Conservation (phyloP, 2,329 filamentous ascomycete genomes). For the Cryphonectria carpinicola region DNA sequence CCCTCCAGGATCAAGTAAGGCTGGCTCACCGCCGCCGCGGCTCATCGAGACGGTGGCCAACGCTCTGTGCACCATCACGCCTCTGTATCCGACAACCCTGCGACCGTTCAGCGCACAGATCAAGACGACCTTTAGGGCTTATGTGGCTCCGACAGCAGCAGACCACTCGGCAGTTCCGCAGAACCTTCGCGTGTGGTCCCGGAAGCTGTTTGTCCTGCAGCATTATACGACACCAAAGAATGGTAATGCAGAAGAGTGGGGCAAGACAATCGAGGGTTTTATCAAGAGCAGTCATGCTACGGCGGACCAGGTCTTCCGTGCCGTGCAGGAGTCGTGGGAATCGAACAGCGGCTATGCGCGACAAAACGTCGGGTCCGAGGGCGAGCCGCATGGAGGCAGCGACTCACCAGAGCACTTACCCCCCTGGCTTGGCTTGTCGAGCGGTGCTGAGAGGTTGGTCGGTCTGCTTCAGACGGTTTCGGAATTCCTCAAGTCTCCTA, state of each 20-base stretch:
- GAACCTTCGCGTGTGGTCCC: slow-evolving; percentile 60
- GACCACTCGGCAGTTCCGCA: slow-evolving; percentile 53
- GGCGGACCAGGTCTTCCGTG: slow-evolving; percentile 77
- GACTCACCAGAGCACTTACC: slow-evolving; percentile 58
- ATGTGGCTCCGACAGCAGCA: slow-evolving; percentile 67
- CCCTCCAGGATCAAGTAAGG: slow-evolving; percentile 44
- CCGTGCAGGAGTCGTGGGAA: slow-evolving; percentile 81
- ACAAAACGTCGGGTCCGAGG: slow-evolving; percentile 49
- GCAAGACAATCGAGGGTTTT: slow-evolving; percentile 63
- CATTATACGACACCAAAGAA: slow-evolving; percentile 83
- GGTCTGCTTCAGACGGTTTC: slow-evolving; percentile 68
- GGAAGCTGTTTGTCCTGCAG: slow-evolving; percentile 69
- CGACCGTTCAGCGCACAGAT: slow-evolving; percentile 75
- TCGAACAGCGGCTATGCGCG: slow-evolving; percentile 58
- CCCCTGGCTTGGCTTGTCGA: slow-evolving; percentile 73
- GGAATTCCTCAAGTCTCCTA: slow-evolving; percentile 65
- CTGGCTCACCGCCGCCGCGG: slow-evolving; percentile 46
- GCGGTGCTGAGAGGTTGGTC: slow-evolving; percentile 71
- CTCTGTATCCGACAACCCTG: slow-evolving; percentile 82
- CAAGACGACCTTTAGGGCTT: slow-evolving; percentile 59
- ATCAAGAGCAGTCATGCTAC: slow-evolving; percentile 70
- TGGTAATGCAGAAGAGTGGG: slow-evolving; percentile 77
- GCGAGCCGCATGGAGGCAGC: slow-evolving; percentile 52
- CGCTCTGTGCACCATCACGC: slow-evolving; percentile 72
- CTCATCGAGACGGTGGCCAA: slow-evolving; percentile 72